A percentile compares a stretch with the other conserved stretches of the same genome.
Evolutionary conservation across 768 basidiomycete genomes (phyloP).

Genomic region (Mrakia frigida): DNA sequence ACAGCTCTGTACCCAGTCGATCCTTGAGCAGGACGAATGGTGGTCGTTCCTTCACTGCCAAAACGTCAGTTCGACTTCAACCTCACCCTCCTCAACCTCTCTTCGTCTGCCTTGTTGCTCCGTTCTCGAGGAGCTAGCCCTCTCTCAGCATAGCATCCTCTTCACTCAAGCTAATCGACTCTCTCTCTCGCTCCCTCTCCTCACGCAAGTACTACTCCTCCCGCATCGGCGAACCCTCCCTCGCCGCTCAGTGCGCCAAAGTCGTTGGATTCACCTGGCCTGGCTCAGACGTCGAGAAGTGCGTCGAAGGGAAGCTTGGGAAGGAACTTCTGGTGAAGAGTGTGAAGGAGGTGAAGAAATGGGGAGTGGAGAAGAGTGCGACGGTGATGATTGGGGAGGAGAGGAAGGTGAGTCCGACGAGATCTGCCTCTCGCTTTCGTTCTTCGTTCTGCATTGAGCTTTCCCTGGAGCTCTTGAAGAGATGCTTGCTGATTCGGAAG

Average conservation of each 20-base stretch:
- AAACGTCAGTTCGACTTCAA: conserved; percentile 9
- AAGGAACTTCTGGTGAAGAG: background rate
- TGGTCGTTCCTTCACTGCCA: conserved; percentile 23
- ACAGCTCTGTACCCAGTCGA: conserved; percentile 16
- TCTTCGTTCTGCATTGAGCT: background rate
- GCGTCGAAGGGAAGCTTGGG: conserved; percentile 15
- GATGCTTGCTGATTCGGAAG: background rate
- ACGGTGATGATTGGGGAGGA: conserved; percentile 23
- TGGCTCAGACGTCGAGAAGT: background rate
- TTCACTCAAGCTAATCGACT: background rate
- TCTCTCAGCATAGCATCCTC: background rate
- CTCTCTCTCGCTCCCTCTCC: background rate
- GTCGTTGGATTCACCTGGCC: conserved; percentile 23
- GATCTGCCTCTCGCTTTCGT: background rate
- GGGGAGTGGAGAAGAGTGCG: conserved; percentile 25
- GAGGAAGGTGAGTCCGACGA: conserved; percentile 20
- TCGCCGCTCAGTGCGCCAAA: conserved; percentile 21
- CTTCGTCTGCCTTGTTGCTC: background rate
- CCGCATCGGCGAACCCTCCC: conserved; percentile 21
- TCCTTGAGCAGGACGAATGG: conserved; percentile 18
- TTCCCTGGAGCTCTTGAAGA: background rate
- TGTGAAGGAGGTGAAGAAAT: background rate
- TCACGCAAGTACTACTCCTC: conserved; percentile 23
- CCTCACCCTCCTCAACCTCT: background rate
- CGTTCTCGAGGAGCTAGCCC: background rate